Conservation (phyloP, 1,284 basidiomycete species). For the Anthracocystis panici-leucophaei region DNA sequence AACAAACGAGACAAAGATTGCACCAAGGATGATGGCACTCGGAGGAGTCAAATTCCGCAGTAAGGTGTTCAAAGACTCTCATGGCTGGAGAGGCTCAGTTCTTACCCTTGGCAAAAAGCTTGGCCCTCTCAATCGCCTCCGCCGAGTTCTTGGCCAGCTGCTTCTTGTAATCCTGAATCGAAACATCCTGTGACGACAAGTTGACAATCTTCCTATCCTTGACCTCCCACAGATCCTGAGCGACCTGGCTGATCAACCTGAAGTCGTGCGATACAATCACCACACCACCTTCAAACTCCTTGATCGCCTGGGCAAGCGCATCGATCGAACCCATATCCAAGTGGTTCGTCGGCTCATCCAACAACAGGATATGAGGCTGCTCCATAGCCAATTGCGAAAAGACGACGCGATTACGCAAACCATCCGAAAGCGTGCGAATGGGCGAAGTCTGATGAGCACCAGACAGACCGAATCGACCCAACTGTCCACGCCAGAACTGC, state of each 20-base stretch:
- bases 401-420: constrained; percentile 91
- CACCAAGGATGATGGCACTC: too few relatives aligned
- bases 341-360: constrained; percentile 83
- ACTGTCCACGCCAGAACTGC: constrained; percentile 91
- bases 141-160: constrained; percentile 61
- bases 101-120: constrained; percentile 63
- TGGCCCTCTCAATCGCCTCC: constrained; percentile 66
- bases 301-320: constrained; percentile 92
- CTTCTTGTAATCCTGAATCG: constrained; percentile 69
- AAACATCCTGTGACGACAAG: constrained; percentile 82
- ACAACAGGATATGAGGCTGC: constrained; percentile 71
- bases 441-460: constrained; percentile 92
- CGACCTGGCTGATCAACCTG: constrained; percentile 61
- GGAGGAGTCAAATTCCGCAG: too few relatives aligned
- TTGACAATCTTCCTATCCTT: constrained; percentile 93
- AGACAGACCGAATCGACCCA: constrained; percentile 94
- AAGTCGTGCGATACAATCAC: constrained; percentile 71
- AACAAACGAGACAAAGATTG: too few relatives aligned
- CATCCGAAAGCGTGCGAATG: constrained; percentile 92
- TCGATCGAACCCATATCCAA: constrained; percentile 94
- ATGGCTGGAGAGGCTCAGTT: too few relatives aligned
- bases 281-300: constrained; percentile 96
- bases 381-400: constrained; percentile 81
- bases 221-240: constrained; percentile 98
- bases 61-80: too few relatives aligned